Base-by-base conservation (phyloP, 441 rosid genomes). In the Theobroma grandiflorum region DNA sequence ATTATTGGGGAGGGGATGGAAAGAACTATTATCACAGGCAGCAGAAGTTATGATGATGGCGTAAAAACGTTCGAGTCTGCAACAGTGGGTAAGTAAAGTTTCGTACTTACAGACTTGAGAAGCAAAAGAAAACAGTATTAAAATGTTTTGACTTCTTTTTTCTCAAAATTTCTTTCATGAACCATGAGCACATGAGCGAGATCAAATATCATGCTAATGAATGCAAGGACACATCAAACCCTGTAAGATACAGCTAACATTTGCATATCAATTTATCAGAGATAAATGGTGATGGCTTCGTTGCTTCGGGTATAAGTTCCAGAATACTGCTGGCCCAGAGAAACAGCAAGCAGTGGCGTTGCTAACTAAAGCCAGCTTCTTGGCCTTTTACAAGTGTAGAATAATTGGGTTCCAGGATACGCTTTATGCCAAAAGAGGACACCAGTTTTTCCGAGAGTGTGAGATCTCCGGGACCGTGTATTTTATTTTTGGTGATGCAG, bases 1-100 rank as follows among this genome's bases (percentile, higher is more conserved):
- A 45, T 87, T 2, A 57, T 79, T 1, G 87, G 89, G 65, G 87
- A 85, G 33, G 87, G 87, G 50, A 82, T 78, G 85, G 43, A 67
- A 12, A 76, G 18, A 61, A 83, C 87, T 53, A 75, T 81, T 52
- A 61, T 87, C 47, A 79, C 76, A 65, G 89, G 87, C 45, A 37
- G 72, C 74, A 81, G 76, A 62, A 86, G 82, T 80, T 38, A 78
- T 11, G 84, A 74, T 31, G 87, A 83, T 70, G 87, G 89, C 10
- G 49, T 61, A 33, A 74, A 78, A 18, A 84, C 87, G 15, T 75
- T 77, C 74, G 65, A 78, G 37, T 76, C 89, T 0, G 87, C 87
- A n/a, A 84, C 85, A 3, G 42, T 82, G 37, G 78, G 85, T 86
- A 80, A 37, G 78, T 31, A 67, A 31, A 3, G 20, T 61, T 16